phyloP scores from a whole-genome alignment of 306 rosid genomes.

The Vigna unguiculata region DNA sequence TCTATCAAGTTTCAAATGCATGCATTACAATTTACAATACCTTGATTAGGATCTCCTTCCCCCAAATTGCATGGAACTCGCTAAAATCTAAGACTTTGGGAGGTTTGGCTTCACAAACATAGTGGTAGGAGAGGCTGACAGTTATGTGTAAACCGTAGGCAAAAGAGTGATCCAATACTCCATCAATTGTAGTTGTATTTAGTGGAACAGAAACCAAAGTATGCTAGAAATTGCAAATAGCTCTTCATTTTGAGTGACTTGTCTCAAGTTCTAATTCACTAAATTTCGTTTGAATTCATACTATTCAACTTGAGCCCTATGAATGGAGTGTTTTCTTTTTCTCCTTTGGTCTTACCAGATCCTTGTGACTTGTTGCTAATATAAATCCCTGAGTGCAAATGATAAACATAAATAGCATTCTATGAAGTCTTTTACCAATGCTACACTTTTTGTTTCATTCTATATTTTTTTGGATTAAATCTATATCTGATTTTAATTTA shows the following conservation, averaged over 20 bases:
- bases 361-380: neutral
- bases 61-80: too few species aligned
- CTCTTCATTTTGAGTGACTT: neutral
- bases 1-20: slow-evolving; percentile 17
- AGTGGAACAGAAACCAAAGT: neutral
- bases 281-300: too few species aligned
- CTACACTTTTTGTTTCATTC: neutral
- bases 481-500: neutral
- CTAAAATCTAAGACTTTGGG: too few species aligned
- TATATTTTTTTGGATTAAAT: neutral
- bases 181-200: neutral
- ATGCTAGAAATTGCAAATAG: neutral
- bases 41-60: neutral
- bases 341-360: neutral
- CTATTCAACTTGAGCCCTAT: too few species aligned
- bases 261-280: too few species aligned
- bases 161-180: too few species aligned
- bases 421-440: neutral
- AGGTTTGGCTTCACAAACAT: too few species aligned
- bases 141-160: too few species aligned
- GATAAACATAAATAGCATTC: neutral
- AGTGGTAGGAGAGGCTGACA: too few species aligned
- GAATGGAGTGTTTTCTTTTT: neutral
- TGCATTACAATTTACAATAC: neutral
- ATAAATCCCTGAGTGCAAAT: neutral